These are phyloP conservation scores for Citrus cavaleriei DNA, from an alignment of 345 rosid genomes.

Conservation along the genomic window DNA sequence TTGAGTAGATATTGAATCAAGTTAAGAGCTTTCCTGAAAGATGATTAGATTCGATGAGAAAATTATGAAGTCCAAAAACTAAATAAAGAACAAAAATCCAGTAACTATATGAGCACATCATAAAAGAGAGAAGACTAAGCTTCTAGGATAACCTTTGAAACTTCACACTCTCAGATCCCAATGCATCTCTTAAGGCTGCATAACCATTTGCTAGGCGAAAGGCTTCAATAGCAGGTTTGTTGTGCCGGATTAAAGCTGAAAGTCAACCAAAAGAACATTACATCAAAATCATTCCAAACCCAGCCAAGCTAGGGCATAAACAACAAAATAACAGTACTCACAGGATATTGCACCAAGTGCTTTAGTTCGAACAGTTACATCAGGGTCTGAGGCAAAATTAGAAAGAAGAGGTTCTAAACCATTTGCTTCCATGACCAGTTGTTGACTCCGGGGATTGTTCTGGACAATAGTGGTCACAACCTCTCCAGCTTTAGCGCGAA, in stretches of 20 bases:
- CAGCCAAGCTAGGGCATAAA: background rate
- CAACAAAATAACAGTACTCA: slow-evolving; percentile 33
- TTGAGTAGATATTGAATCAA: slow-evolving; percentile 80
- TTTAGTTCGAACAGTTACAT: slow-evolving; percentile 61
- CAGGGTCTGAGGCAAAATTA: slow-evolving; percentile 67
- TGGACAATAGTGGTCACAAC: slow-evolving; percentile 83
- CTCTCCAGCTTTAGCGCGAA: slow-evolving; percentile 91
- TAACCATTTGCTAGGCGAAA: slow-evolving; percentile 92
- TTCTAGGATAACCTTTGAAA: slow-evolving; percentile 65
- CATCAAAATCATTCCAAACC: slow-evolving; percentile 11
- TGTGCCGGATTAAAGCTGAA: slow-evolving; percentile 81
- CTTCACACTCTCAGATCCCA: slow-evolving; percentile 59
- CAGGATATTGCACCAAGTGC: slow-evolving; percentile 96
- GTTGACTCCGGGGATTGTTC: slow-evolving; percentile 87
- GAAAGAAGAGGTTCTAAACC: slow-evolving; percentile 73
- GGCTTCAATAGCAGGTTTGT: slow-evolving; percentile 71
- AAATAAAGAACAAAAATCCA: background rate
- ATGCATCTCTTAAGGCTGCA: slow-evolving; percentile 72
- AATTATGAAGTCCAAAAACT: background rate
- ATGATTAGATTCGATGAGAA: background rate
- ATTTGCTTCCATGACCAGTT: slow-evolving; percentile 91
- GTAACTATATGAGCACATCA: background rate
- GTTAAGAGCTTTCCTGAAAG: slow-evolving; percentile 83
- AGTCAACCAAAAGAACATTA: slow-evolving; percentile 16
- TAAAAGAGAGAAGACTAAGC: background rate